phyloP scores from a whole-genome alignment of 208 protist genomes.

The Baffinella frigidus region DNA sequence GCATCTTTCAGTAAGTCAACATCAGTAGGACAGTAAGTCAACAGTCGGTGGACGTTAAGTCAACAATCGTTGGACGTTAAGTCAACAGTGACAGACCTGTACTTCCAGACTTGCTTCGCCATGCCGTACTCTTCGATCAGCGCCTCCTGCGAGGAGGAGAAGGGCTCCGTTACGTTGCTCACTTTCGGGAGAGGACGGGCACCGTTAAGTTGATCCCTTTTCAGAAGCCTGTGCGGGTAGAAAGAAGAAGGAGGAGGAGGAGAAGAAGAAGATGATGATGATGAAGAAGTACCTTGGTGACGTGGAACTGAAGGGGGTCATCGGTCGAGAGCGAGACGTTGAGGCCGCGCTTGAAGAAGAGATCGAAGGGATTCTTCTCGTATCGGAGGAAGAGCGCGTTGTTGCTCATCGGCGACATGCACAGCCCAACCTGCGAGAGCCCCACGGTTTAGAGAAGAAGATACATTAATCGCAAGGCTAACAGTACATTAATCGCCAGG shows the following conservation, averaged over 20 bases:
- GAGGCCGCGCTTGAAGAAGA: conserved; percentile 54
- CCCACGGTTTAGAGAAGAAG: too few species aligned
- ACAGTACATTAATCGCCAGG: too few species aligned
- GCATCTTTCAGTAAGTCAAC: conserved; percentile 80
- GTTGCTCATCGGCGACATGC: conserved; percentile 81
- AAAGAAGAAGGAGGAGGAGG: neutral
- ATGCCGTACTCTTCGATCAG: conserved; percentile 98
- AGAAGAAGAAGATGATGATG: neutral
- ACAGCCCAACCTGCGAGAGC: too few species aligned
- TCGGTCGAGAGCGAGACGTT: conserved; percentile 94
- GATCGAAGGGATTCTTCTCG: conserved; percentile 54
- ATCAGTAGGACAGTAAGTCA: neutral
- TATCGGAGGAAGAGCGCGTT: conserved; percentile 97
- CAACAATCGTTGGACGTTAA: neutral
- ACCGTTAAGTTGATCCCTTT: too few species aligned
- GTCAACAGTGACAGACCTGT: neutral
- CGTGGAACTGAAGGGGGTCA: conserved; percentile 11
- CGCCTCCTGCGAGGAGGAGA: conserved; percentile 94
- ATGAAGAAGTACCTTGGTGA: neutral
- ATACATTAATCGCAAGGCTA: too few species aligned
- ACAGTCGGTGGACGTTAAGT: neutral
- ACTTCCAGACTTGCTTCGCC: conserved; percentile 82
- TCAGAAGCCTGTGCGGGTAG: too few species aligned
- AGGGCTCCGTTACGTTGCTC: too few species aligned
- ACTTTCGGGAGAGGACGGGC: too few species aligned